Evolutionary conservation across 495 filamentous ascomycete genomes (phyloP).

Genomic region (Aspergillus hancockii): DNA sequence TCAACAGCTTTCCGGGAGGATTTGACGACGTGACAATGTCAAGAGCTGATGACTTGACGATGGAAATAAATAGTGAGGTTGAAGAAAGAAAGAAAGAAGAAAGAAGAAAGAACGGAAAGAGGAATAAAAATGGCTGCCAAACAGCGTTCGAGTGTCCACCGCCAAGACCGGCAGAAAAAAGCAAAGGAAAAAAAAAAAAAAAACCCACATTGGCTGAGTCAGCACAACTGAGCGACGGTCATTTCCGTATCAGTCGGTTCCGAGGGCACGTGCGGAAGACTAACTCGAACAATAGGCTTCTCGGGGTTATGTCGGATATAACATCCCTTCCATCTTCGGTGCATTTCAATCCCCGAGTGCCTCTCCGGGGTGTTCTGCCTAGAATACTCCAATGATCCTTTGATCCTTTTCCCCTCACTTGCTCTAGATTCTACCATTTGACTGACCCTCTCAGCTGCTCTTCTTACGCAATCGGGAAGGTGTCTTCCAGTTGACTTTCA

Average conservation of each 20-base stretch:
- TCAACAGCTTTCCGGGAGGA: slow-evolving; percentile 13
- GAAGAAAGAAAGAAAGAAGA: slow-evolving; percentile 18
- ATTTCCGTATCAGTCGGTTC: not conserved
- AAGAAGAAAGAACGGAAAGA: slow-evolving; percentile 12
- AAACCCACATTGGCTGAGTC: not conserved
- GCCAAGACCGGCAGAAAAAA: slow-evolving; percentile 9
- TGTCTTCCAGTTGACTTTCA: no score
- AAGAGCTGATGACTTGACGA: slow-evolving; percentile 15
- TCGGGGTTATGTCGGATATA: slow-evolving; percentile 1
- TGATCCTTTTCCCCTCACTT: no score
- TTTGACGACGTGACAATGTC: slow-evolving; percentile 16
- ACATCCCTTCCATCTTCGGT: not conserved
- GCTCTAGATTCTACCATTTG: no score
- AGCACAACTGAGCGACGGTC: not conserved
- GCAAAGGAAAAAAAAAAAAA: not conserved
- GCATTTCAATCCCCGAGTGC: not conserved
- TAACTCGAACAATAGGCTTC: not conserved
- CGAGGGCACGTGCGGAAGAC: slow-evolving; percentile 1
- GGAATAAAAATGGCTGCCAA: slow-evolving; percentile 8
- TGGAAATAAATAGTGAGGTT: slow-evolving; percentile 12
- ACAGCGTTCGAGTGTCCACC: slow-evolving; percentile 7
- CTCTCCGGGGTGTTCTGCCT: no score
- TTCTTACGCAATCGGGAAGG: no score
- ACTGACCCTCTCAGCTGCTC: no score
- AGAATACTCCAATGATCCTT: no score